Percentiles rank a stretch among this genome's conserved stretches.
Evolutionary conservation across 805 yeast species (phyloP).

Genomic region (Lachancea sp.): DNA sequence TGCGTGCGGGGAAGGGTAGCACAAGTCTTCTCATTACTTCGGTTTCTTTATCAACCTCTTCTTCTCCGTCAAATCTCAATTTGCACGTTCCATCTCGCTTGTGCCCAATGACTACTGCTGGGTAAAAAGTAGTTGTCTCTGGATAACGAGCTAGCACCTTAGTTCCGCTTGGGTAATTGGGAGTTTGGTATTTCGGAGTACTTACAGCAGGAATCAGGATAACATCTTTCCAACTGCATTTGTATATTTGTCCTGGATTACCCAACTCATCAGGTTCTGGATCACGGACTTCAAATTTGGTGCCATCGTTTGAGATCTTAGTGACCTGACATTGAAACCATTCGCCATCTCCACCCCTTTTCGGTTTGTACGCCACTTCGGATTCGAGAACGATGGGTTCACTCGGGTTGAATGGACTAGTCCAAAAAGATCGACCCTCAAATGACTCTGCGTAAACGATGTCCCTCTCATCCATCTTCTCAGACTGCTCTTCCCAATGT

Average conservation of each 20-base stretch:
- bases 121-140: conserved; percentile 93
- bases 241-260: conserved; percentile 80
- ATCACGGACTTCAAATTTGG: conserved; percentile 82
- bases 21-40: conserved; percentile 84
- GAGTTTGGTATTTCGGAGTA: conserved; percentile 30
- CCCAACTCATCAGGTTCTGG: conserved; percentile 96
- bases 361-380: conserved; percentile 81
- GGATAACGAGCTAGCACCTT: conserved; percentile 92
- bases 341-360: conserved; percentile 67
- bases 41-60: conserved; percentile 91
- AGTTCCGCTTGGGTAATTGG: conserved; percentile 63
- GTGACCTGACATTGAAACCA: conserved; percentile 96
- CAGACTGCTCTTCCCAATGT: conserved; percentile 2
- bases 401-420: conserved; percentile 52
- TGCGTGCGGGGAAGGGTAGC: conserved; percentile 54
- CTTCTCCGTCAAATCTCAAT: conserved; percentile 91
- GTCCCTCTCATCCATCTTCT: conserved; percentile 2
- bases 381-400: conserved; percentile 59
- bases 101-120: conserved; percentile 82
- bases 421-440: conserved; percentile 42
- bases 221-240: conserved; percentile 75
- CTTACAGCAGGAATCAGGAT: conserved; percentile 58
- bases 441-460: conserved; percentile 9
- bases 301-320: conserved; percentile 67
- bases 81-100: conserved; percentile 70